Evolutionary conservation across 345 rosid species (phyloP).

Genomic region (Bruguiera gymnorhiza): DNA sequence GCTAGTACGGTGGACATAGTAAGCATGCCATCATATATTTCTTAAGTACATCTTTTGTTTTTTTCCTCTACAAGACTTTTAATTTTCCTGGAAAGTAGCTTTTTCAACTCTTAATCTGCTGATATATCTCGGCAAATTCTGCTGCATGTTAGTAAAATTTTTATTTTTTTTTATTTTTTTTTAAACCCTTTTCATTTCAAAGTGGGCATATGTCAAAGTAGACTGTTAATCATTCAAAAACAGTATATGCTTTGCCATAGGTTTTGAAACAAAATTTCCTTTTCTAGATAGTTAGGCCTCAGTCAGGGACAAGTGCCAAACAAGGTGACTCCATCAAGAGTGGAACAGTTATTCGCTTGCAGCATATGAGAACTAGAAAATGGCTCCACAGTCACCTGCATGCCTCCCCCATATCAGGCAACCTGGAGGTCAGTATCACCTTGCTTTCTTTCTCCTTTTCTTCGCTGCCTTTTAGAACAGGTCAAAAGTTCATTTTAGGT

Average conservation of each 20-base stretch:
- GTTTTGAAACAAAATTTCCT: not conserved
- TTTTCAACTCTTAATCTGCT: not conserved
- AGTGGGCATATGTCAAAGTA: not conserved
- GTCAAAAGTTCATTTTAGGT: not conserved
- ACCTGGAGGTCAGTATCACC: conserved; percentile 67
- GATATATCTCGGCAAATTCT: not conserved
- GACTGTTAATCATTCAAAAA: not conserved
- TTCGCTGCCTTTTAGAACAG: not conserved
- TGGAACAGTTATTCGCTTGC: conserved; percentile 76
- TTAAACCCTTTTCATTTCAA: not conserved
- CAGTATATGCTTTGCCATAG: not conserved
- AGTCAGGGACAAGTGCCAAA: conserved; percentile 49
- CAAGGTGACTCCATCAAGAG: conserved; percentile 71
- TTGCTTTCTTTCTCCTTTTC: conserved; percentile 4
- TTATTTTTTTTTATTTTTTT: no score
- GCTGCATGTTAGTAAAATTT: not conserved
- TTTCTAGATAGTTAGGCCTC: conserved; percentile 73
- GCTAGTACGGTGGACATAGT: not conserved
- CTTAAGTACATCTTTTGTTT: not conserved
- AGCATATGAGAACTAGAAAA: conserved; percentile 89
- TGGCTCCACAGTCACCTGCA: conserved; percentile 96
- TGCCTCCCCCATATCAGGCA: conserved; percentile 93
- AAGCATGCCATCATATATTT: not conserved
- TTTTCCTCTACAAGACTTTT: not conserved
- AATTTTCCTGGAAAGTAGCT: not conserved